A percentile compares a stretch with the other conserved stretches of the same genome.
These are phyloP conservation scores for Ophiosphaerella korrae DNA, from an alignment of 2,329 filamentous ascomycete genomes.

Conservation along the genomic window DNA sequence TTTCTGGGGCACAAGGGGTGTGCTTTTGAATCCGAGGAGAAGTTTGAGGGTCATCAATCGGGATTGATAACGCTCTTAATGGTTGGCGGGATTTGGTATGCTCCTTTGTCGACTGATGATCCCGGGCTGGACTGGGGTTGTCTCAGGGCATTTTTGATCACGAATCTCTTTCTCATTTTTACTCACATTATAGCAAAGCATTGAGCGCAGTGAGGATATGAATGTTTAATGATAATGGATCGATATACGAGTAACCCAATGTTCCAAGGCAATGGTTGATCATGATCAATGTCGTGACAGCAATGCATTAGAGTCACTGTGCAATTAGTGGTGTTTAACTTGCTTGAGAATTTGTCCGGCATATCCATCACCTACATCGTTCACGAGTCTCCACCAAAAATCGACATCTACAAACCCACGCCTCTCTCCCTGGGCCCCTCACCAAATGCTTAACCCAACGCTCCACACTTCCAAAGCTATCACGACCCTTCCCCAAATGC, in stretches of 20 bases:
- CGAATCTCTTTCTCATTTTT: background rate
- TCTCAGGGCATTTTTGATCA: too few species aligned
- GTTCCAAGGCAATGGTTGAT: too few species aligned
- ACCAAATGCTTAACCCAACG: background rate
- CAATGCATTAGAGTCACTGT: too few species aligned
- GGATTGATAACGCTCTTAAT: constrained; percentile 42
- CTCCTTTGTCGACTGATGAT: background rate
- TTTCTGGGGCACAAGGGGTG: constrained; percentile 66
- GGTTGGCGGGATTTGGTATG: background rate
- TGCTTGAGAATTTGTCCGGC: too few species aligned
- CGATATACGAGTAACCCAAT: background rate
- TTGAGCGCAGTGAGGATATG: background rate
- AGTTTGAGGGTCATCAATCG: constrained; percentile 72
- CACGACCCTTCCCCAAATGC: background rate
- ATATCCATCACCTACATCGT: too few species aligned
- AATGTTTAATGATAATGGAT: background rate
- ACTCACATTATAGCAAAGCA: constrained; percentile 1
- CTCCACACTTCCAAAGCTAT: background rate
- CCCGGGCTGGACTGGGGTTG: too few species aligned
- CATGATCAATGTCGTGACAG: too few species aligned
- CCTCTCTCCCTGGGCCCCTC: background rate
- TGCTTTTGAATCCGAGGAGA: constrained; percentile 69
- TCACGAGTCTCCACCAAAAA: too few species aligned
- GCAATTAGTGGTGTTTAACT: too few species aligned
- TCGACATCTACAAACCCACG: too few species aligned